A percentile compares a stretch with the other conserved stretches of the same genome.
These are phyloP conservation scores for Linum lewisii DNA, from an alignment of 345 rosid species.

Conservation along the genomic window DNA sequence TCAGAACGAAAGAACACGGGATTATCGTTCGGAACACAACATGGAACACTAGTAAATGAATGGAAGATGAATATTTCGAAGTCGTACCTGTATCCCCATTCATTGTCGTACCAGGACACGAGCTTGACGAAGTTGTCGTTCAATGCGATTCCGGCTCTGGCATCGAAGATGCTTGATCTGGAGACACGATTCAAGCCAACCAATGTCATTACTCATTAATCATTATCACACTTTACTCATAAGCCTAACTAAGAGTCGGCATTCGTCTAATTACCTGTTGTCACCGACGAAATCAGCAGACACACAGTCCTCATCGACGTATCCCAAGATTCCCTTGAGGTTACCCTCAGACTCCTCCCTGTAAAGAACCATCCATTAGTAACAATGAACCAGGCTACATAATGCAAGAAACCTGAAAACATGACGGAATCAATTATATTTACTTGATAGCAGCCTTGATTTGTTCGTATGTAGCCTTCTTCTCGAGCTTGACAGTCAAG, in stretches of 20 bases:
- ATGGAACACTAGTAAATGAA: not conserved
- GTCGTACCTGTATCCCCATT: slow-evolving; percentile 23
- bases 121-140: slow-evolving; percentile 15
- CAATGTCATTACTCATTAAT: too few species aligned
- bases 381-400: not conserved
- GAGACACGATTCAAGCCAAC: too few species aligned
- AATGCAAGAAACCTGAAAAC: not conserved
- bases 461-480: slow-evolving; percentile 14
- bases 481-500: slow-evolving; percentile 20
- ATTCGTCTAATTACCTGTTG: too few species aligned
- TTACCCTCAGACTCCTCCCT: slow-evolving; percentile 24
- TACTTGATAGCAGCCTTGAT: slow-evolving; percentile 26
- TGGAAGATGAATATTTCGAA: not conserved
- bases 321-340: slow-evolving; percentile 24
- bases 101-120: slow-evolving; percentile 23
- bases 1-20: too few species aligned
- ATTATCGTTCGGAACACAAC: not conserved
- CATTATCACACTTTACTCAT: too few species aligned
- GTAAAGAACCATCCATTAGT: not conserved
- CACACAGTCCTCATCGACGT: slow-evolving; percentile 20
- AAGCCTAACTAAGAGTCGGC: too few species aligned
- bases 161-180: slow-evolving; percentile 26
- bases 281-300: slow-evolving; percentile 21
- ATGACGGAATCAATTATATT: not conserved
- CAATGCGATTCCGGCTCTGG: slow-evolving; percentile 28